phyloP scores from a whole-genome alignment of 2,329 filamentous ascomycete species.

The Thielaviopsis euricoi region DNA sequence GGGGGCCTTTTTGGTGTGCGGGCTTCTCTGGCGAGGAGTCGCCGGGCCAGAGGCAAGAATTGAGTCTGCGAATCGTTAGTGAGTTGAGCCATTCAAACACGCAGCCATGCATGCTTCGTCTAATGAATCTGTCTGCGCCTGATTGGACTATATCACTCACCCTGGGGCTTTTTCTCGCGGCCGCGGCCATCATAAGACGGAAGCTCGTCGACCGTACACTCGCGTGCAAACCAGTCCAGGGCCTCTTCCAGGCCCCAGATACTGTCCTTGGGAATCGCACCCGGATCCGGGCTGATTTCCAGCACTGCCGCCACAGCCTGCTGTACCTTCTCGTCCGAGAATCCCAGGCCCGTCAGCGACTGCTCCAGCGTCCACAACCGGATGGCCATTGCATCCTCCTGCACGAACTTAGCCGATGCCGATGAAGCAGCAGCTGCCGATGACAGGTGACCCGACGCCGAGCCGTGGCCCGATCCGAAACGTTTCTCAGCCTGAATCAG shows the following conservation, averaged over 20 bases:
- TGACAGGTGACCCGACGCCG: conserved; percentile 31
- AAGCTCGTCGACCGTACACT: conserved; percentile 52
- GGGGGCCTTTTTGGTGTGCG: conserved; percentile 7
- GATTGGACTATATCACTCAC: conserved; percentile 14
- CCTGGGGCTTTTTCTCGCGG: conserved; percentile 23
- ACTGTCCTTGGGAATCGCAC: conserved; percentile 40
- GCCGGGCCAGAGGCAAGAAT: conserved; percentile 1
- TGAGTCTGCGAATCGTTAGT: not conserved
- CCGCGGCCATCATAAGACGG: conserved; percentile 48
- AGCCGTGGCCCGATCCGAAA: conserved; percentile 21
- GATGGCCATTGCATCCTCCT: conserved; percentile 61
- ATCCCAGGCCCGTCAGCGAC: conserved; percentile 51
- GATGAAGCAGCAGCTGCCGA: conserved; percentile 20
- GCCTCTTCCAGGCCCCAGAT: conserved; percentile 80
- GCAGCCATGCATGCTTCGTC: too few relatives aligned
- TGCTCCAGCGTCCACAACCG: conserved; percentile 75
- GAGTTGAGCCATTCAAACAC: too few relatives aligned
- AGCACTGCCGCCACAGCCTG: conserved; percentile 50
- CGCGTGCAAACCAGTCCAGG: conserved; percentile 75
- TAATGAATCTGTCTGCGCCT: too few relatives aligned
- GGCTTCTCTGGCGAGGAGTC: not conserved
- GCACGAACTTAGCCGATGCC: conserved; percentile 32
- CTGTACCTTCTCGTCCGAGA: conserved; percentile 46
- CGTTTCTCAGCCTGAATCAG: conserved; percentile 51
- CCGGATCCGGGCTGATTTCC: conserved; percentile 47